Evolutionary conservation across 2,329 filamentous ascomycete species (phyloP), one percentile per base, ranked within the genome.

Genomic region (Fusarium sp.): DNA sequence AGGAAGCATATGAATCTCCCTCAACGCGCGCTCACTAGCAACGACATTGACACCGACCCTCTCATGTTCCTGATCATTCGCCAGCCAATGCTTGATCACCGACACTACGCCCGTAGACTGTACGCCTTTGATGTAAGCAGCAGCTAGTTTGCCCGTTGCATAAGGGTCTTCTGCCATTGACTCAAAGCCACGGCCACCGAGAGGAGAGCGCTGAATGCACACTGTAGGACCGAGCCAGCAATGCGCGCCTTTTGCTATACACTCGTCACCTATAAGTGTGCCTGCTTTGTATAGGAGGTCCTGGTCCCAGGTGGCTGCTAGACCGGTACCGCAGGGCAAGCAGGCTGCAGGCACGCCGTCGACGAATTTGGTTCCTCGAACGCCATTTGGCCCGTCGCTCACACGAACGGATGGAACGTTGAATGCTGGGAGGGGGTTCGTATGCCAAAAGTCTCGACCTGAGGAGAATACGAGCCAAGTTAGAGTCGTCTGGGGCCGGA

Each of bases 401-500:
- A 45, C 44, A 45, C 44, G 44, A 8, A 45, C 24, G 4, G 44
- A 45, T 20, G 44, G 24, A 45, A 45, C 17, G 44, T 26, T 26
- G 24, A 45, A 45, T 5, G 44, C 24, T 26, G 24, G 44, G 8
- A 45, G 44, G 5, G 44, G 44, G 24, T 45, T 45, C 12, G 24
- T 45, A 17, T 45, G 44, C 44, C 44, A 45, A 26, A 45, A 45
- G 17, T 45, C 44, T 45, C 17, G 45, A 14, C 45, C 45, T 30
- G 14, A 12, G 4, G 14, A 13, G 18, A 18, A 24, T 17, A 48
- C 20, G 10, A 12, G 17, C 6, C 45, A 28, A 2, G 12, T 48
- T 22, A 48, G 14, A 30, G 26, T 48, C 5, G 1, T 18, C 42
- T 15, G 1, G 0, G 13, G 14, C 8, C 1, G 8, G 13, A 4